These are phyloP conservation scores for Funneliformis mosseae DNA, from an alignment of 192 early-diverging fungal species.

Conservation along the genomic window DNA sequence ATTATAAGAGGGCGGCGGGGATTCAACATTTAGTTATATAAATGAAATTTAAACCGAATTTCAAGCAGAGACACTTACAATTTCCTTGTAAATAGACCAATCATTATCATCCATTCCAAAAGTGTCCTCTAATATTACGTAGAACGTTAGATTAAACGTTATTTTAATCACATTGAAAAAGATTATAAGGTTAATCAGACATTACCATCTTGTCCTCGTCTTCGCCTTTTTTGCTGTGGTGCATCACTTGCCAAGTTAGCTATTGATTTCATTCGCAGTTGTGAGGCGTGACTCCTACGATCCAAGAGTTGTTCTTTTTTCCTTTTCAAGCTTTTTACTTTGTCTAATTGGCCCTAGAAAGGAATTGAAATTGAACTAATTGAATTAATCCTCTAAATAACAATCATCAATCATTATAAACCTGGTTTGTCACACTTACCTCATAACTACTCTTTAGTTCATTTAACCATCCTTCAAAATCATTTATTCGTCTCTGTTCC, in stretches of 20 bases:
- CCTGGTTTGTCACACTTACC: slow-evolving; percentile 29
- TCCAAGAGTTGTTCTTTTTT: slow-evolving; percentile 80
- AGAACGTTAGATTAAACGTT: neutral
- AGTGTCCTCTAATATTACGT: slow-evolving; percentile 68
- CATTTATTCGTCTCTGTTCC: slow-evolving; percentile 65
- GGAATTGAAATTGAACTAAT: neutral
- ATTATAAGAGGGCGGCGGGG: no score
- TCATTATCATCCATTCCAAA: slow-evolving; percentile 94
- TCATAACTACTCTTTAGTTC: slow-evolving; percentile 65
- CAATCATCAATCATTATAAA: neutral
- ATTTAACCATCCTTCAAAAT: slow-evolving; percentile 75
- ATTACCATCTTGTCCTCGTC: slow-evolving; percentile 62
- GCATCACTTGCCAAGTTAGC: slow-evolving; percentile 76
- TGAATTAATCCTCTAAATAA: neutral
- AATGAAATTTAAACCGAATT: neutral
- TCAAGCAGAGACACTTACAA: slow-evolving; percentile 54
- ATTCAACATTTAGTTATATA: neutral
- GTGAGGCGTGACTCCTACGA: slow-evolving; percentile 84
- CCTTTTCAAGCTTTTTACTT: slow-evolving; percentile 69
- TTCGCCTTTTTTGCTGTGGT: slow-evolving; percentile 53
- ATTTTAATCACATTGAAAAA: neutral
- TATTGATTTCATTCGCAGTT: slow-evolving; percentile 83
- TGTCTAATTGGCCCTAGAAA: slow-evolving; percentile 56
- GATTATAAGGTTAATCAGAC: neutral
- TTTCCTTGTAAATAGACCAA: slow-evolving; percentile 91